Percentiles rank a stretch among this genome's conserved stretches.
phyloP scores from a whole-genome alignment of 1,284 basidiomycete genomes.

The Leccinum huronense region DNA sequence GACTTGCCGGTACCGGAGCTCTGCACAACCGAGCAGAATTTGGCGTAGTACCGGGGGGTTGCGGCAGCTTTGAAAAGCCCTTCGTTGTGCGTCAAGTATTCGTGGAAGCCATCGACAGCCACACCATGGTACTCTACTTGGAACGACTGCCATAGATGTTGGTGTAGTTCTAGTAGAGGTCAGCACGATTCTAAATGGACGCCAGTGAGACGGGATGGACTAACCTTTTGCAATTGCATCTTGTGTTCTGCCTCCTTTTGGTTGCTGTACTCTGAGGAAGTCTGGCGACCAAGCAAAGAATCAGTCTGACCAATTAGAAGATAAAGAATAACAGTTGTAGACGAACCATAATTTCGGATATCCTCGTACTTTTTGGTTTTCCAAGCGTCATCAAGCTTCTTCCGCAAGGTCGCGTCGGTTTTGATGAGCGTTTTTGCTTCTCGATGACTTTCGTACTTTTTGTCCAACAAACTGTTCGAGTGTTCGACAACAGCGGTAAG shows the following conservation, averaged over 20 bases:
- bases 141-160: constrained; percentile 7
- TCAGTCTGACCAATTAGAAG: not conserved
- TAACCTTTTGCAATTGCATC: not conserved
- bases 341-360: not conserved
- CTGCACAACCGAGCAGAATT: constrained; percentile 22
- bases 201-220: not conserved
- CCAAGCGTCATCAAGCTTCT: not conserved
- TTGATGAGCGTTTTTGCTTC: not conserved
- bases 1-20: constrained; percentile 29
- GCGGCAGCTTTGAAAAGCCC: constrained; percentile 4
- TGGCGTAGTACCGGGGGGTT: constrained; percentile 16
- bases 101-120: constrained; percentile 19
- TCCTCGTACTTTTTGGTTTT: not conserved
- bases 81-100: constrained; percentile 20
- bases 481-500: not conserved
- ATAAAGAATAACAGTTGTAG: not conserved
- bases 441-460: not conserved
- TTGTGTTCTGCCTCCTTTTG: not conserved
- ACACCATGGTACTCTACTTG: constrained; percentile 8
- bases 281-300: not conserved
- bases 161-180: not conserved
- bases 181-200: not conserved
- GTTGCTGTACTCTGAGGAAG: not conserved
- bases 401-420: not conserved
- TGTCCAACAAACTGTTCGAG: not conserved